Evolutionary conservation across 2,329 filamentous ascomycete genomes (phyloP).

Genomic region (Diaporthe citri): DNA sequence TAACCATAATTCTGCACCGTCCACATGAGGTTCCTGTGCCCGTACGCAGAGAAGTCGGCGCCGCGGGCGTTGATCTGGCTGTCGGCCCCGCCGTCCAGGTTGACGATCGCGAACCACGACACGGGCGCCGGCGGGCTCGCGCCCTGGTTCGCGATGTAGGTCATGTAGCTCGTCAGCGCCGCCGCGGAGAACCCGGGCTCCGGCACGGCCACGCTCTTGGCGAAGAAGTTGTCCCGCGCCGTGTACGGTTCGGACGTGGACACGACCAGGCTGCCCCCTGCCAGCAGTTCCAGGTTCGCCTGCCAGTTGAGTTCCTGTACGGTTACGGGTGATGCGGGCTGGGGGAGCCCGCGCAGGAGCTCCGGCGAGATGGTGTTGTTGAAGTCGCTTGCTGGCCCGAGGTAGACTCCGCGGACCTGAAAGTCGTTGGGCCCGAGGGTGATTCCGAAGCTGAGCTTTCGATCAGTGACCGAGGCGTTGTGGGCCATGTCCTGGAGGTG

Average conservation of each 20-base stretch:
- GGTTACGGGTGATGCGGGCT: background rate
- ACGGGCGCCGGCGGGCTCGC: background rate
- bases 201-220: conserved; percentile 7
- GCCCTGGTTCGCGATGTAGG: conserved; percentile 4
- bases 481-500: conserved; percentile 1
- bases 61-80: conserved; percentile 1
- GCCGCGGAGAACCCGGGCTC: background rate
- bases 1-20: conserved; percentile 18
- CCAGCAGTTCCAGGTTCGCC: background rate
- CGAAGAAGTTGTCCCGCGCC: conserved; percentile 16
- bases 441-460: conserved; percentile 1
- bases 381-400: background rate
- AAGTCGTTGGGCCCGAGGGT: background rate
- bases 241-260: conserved; percentile 1
- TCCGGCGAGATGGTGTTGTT: background rate
- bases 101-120: conserved; percentile 7
- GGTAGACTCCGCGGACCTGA: background rate
- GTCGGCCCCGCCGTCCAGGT: conserved; percentile 5
- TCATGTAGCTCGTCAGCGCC: background rate
- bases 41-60: background rate
- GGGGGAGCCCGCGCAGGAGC: background rate
- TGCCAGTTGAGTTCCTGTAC: conserved; percentile 6
- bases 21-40: conserved; percentile 7
- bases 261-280: background rate
- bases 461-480: background rate